These are phyloP conservation scores for Agaricus blazei DNA, from an alignment of 768 basidiomycete species.

Conservation along the genomic window DNA sequence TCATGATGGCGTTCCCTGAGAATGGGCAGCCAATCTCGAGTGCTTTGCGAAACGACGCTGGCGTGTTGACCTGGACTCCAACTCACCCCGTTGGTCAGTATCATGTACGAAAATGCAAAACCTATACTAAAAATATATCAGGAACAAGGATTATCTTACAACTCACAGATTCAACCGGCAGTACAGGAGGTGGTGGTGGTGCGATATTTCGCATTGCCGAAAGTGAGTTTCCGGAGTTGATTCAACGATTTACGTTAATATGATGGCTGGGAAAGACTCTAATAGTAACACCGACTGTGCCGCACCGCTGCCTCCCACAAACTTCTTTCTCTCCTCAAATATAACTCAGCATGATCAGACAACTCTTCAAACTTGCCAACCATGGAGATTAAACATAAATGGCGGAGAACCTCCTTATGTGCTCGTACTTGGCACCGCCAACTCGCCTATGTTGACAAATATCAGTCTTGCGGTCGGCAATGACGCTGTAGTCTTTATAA, in stretches of 20 bases:
- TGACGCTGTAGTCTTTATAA: conserved; percentile 36
- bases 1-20: conserved; percentile 35
- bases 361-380: conserved; percentile 35
- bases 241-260: neutral
- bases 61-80: conserved; percentile 30
- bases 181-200: conserved; percentile 34
- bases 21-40: conserved; percentile 29
- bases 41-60: conserved; percentile 27
- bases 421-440: conserved; percentile 31
- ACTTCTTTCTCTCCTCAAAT: conserved; percentile 33
- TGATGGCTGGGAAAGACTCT: conserved; percentile 14
- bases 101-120: neutral
- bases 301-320: conserved; percentile 14
- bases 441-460: conserved; percentile 35
- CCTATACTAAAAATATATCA: conserved; percentile 14
- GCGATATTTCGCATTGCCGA: conserved; percentile 29
- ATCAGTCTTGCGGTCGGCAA: conserved; percentile 29
- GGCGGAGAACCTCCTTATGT: conserved; percentile 42
- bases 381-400: conserved; percentile 39
- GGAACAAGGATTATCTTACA: conserved; percentile 39
- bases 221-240: conserved; percentile 17
- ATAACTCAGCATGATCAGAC: conserved; percentile 22
- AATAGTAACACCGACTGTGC: conserved; percentile 29
- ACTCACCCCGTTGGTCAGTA: conserved; percentile 34
- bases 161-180: conserved; percentile 40